These are phyloP conservation scores for Mycena amicta DNA, from an alignment of 768 basidiomycete genomes.

Conservation along the genomic window DNA sequence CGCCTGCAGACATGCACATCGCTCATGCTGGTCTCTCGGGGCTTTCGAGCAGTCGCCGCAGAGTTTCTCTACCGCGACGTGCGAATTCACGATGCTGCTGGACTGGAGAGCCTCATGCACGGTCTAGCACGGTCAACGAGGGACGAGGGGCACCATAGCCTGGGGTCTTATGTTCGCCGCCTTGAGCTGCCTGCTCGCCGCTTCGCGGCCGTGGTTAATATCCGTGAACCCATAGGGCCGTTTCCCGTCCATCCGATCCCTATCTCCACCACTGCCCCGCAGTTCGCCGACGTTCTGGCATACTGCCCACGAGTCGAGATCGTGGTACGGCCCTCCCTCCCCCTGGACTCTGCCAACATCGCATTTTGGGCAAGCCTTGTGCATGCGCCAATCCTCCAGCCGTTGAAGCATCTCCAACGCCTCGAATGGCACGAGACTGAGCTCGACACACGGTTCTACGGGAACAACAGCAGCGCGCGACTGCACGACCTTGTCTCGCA, in stretches of 20 bases:
- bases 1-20: conserved; percentile 11
- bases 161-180: conserved; percentile 11
- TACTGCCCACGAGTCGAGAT: conserved; percentile 12
- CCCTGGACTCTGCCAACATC: conserved; percentile 8
- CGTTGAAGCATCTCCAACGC: conserved; percentile 1
- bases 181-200: conserved; percentile 9
- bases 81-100: conserved; percentile 3
- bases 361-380: conserved; percentile 16
- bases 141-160: conserved; percentile 1
- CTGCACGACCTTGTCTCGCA: conserved; percentile 9
- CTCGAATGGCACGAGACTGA: conserved; percentile 21
- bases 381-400: not conserved
- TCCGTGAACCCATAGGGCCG: not conserved
- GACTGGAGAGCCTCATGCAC: conserved; percentile 4
- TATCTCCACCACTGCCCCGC: not conserved
- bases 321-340: conserved; percentile 24
- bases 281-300: conserved; percentile 5
- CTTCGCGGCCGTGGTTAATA: not conserved
- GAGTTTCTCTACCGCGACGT: conserved; percentile 18
- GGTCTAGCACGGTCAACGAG: conserved; percentile 7
- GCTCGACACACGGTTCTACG: conserved; percentile 13
- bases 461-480: conserved; percentile 2
- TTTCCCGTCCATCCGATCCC: not conserved
- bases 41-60: conserved; percentile 7
- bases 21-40: conserved; percentile 8